phyloP scores from a whole-genome alignment of 805 yeast genomes.

The Cyberlindnera suaveolens region DNA sequence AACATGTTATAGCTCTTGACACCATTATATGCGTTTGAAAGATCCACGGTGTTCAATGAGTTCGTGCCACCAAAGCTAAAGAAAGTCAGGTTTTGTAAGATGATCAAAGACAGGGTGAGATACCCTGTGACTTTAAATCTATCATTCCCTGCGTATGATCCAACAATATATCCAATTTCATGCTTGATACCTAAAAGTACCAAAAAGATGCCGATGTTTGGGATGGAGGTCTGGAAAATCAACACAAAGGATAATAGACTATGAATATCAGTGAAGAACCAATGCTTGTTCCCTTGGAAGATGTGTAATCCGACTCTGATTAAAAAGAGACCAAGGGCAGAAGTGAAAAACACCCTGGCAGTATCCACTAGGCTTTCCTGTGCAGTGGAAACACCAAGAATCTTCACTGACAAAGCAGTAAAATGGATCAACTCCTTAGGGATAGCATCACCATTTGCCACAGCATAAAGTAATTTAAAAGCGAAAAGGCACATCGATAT shows the following conservation, averaged over 20 bases:
- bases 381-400: conserved; percentile 25
- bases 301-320: conserved; percentile 10
- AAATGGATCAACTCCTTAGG: conserved; percentile 33
- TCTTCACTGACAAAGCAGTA: conserved; percentile 25
- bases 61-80: conserved; percentile 89
- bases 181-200: conserved; percentile 28
- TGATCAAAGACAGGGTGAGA: conserved; percentile 25
- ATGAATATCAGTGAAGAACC: conserved; percentile 31
- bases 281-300: conserved; percentile 1
- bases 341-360: conserved; percentile 29
- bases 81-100: conserved; percentile 71
- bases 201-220: conserved; percentile 43
- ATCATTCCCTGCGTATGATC: not conserved
- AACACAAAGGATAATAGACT: conserved; percentile 35
- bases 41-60: conserved; percentile 84
- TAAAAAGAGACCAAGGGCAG: conserved; percentile 27
- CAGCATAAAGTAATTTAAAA: conserved; percentile 50
- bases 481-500: conserved; percentile 39
- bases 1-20: conserved; percentile 60
- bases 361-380: conserved; percentile 28
- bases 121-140: conserved; percentile 4
- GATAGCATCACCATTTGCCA: conserved; percentile 46
- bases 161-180: conserved; percentile 6
- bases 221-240: conserved; percentile 43
- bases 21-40: conserved; percentile 91